A percentile compares a stretch with the other conserved stretches of the same genome.
These are phyloP conservation scores for Termitomyces sp. DNA, from an alignment of 1,284 basidiomycete species.

Conservation along the genomic window DNA sequence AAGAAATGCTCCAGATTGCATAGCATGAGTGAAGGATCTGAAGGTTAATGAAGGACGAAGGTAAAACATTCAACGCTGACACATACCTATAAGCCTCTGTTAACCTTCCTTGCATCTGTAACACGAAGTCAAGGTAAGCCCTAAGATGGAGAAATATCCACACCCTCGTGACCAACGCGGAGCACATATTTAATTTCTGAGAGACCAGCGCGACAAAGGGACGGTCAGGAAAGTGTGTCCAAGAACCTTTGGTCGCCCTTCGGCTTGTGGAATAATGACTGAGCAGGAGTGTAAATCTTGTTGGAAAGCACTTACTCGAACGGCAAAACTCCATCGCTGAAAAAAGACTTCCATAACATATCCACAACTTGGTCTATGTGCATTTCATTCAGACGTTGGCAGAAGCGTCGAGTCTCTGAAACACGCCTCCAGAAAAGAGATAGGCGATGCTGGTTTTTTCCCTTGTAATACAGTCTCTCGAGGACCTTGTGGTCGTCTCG, in stretches of 20 bases:
- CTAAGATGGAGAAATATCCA: background rate
- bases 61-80: background rate
- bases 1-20: conserved; percentile 69
- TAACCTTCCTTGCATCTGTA: conserved; percentile 47
- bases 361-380: conserved; percentile 40
- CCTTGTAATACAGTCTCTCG: conserved; percentile 71
- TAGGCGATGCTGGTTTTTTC: conserved; percentile 71
- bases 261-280: conserved; percentile 29
- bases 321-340: conserved; percentile 33
- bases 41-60: background rate
- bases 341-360: conserved; percentile 53
- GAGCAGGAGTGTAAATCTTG: conserved; percentile 4
- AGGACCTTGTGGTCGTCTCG: conserved; percentile 55
- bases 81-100: conserved; percentile 45
- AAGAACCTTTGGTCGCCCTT: conserved; percentile 50
- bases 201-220: conserved; percentile 28
- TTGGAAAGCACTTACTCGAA: conserved; percentile 36
- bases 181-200: conserved; percentile 22
- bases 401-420: conserved; percentile 54
- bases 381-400: conserved; percentile 41
- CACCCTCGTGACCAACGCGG: conserved; percentile 11
- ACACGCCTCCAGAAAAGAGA: conserved; percentile 69
- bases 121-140: background rate
- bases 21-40: conserved; percentile 56
- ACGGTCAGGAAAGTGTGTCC: conserved; percentile 51